Evolutionary conservation across 192 early-diverging fungal genomes (phyloP), one percentile per base, ranked within the genome.

Genomic region (Podochytrium sp.): DNA sequence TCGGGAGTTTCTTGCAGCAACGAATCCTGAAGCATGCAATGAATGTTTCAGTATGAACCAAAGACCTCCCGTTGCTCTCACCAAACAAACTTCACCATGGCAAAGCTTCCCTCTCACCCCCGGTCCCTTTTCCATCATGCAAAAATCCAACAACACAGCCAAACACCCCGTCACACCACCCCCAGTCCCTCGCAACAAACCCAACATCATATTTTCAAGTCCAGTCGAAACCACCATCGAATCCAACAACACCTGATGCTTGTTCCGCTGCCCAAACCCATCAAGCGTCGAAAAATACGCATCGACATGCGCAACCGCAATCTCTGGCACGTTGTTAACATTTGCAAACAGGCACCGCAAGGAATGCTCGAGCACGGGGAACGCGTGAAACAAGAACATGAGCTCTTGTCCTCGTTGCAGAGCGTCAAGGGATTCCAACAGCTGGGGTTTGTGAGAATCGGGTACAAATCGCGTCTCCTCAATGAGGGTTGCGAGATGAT

Each of bases 201-300:
- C 20, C 30, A 51, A 55, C 4, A 68, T 6, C 20, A 33, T 6
- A 68, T 68, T 68, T n/a, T 10, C 27, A 3, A 34, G n/a, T 6
- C 66, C 66, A 7, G 66, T 55, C 20, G 47, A 14, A 1, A 68
- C 14, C 4, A 68, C 66, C 4, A 56, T 20, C 5, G 29, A 23
- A 5, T 68, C 51, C 18, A 68, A 29, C 52, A 68, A 49, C 6
- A 55, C 34, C 35, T 68, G 66, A 53, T 68, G 66, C 20, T 33
- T 53, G 51, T 68, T 5, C 66, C 27, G 16, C 34, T 68, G 66
- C 51, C 66, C 66, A 38, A 68, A 68, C 32, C 66, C 66, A 68
- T 68, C 66, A n/a, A 68, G 33, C 18, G 66, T 68, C 25, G 66
- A 68, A 29, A 68, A 68, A 53, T 68, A 68, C 4, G 43, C 16